Percentiles rank a stretch among this genome's conserved stretches.
These are phyloP conservation scores for Glycyrrhiza uralensis DNA, from an alignment of 306 rosid species.

Conservation along the genomic window DNA sequence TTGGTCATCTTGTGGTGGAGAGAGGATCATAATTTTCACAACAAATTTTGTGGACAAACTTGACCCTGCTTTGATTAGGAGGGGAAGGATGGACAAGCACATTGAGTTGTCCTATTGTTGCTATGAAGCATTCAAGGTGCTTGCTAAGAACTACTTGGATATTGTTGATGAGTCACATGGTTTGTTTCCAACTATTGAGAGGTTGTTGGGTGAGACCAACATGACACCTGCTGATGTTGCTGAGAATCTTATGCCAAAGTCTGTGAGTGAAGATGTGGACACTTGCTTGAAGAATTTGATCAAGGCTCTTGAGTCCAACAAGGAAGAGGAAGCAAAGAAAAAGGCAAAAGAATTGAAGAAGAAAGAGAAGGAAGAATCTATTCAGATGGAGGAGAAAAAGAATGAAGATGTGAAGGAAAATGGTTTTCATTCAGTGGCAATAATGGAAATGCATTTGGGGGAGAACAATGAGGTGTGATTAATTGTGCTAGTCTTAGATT, in stretches of 20 bases:
- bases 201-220: conserved; percentile 39
- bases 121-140: conserved; percentile 54
- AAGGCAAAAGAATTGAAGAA: conserved; percentile 25
- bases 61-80: conserved; percentile 59
- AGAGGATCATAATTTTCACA: conserved; percentile 54
- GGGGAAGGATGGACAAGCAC: conserved; percentile 68
- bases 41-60: conserved; percentile 58
- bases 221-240: conserved; percentile 72
- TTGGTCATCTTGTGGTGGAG: conserved; percentile 75
- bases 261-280: conserved; percentile 22
- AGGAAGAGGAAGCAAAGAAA: conserved; percentile 25
- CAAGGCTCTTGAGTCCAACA: conserved; percentile 9
- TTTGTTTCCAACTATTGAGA: conserved; percentile 32
- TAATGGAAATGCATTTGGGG: too few species aligned
- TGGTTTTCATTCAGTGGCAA: not conserved
- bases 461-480: too few species aligned
- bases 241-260: conserved; percentile 63
- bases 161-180: conserved; percentile 33
- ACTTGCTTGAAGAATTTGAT: conserved; percentile 44
- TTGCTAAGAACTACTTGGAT: conserved; percentile 57
- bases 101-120: conserved; percentile 58
- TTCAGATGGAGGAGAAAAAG: conserved; percentile 23
- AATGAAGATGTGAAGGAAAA: conserved; percentile 6
- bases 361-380: not conserved
- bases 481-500: too few species aligned